Evolutionary conservation across 1,284 basidiomycete species (phyloP).

Genomic region (Fomitopsis pinicola): DNA sequence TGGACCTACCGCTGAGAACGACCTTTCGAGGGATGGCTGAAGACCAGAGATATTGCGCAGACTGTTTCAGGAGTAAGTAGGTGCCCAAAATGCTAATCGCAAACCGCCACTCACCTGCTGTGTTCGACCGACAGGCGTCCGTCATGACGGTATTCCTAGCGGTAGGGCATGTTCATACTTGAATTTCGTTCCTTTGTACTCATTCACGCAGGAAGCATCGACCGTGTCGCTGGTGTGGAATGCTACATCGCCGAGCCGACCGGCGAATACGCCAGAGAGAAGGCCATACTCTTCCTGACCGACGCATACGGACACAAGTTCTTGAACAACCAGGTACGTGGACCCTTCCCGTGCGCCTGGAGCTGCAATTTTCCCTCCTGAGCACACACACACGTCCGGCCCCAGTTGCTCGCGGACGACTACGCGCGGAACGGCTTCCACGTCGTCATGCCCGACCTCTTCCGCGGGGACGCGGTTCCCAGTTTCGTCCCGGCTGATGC

Average conservation of each 20-base stretch:
- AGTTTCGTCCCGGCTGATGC: slow-evolving; percentile 23
- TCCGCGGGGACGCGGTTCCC: slow-evolving; percentile 55
- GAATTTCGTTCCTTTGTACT: too few relatives aligned
- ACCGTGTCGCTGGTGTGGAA: slow-evolving; percentile 42
- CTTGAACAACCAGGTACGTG: slow-evolving; percentile 37
- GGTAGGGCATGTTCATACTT: not conserved
- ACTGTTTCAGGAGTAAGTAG: not conserved
- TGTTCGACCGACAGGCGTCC: not conserved
- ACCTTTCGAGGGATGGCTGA: too few relatives aligned
- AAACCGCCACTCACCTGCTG: not conserved
- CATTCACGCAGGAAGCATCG: slow-evolving; percentile 27
- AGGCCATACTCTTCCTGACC: slow-evolving; percentile 46
- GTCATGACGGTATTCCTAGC: not conserved
- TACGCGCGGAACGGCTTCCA: slow-evolving; percentile 75
- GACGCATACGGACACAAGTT: slow-evolving; percentile 49
- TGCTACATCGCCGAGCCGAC: slow-evolving; percentile 39
- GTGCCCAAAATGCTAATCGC: not conserved
- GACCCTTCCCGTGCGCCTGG: not conserved
- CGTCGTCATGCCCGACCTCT: slow-evolving; percentile 54
- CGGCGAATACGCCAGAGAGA: slow-evolving; percentile 44
- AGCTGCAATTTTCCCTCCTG: not conserved
- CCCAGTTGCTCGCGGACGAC: slow-evolving; percentile 62
- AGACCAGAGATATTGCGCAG: not conserved
- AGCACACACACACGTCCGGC: slow-evolving; percentile 5
- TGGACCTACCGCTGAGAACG: too few relatives aligned